Conservation (phyloP, 805 yeast genomes). For the Pichia membranifaciens region DNA sequence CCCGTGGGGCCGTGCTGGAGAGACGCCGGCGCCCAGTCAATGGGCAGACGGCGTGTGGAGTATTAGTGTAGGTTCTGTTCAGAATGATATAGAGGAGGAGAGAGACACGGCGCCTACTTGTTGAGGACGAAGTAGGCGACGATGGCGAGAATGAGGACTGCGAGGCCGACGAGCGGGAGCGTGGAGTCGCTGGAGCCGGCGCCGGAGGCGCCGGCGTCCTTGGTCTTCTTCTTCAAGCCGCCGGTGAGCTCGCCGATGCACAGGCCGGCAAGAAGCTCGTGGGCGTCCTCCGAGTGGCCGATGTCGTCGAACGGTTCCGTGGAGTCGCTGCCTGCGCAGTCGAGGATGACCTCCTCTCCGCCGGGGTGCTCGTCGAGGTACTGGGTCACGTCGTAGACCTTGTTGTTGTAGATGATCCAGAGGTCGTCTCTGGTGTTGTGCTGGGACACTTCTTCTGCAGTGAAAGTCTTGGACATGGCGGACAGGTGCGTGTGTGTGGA, state of each 20-base stretch:
- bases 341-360: slow-evolving; percentile 65
- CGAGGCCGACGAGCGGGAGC: slow-evolving; percentile 32
- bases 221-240: slow-evolving; percentile 35
- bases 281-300: slow-evolving; percentile 97
- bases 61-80: too few species aligned
- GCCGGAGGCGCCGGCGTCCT: slow-evolving; percentile 12
- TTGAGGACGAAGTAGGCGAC: slow-evolving; percentile 34
- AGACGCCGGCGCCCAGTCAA: too few species aligned
- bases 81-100: background rate
- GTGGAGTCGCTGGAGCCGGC: slow-evolving; percentile 21
- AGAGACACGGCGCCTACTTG: background rate
- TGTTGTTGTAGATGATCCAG: slow-evolving; percentile 80
- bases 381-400: slow-evolving; percentile 68
- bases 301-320: slow-evolving; percentile 75
- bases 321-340: slow-evolving; percentile 76
- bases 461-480: slow-evolving; percentile 46
- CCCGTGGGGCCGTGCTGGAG: too few species aligned
- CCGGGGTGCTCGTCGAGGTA: slow-evolving; percentile 76
- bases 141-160: slow-evolving; percentile 35
- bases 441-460: slow-evolving; percentile 60
- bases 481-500: background rate
- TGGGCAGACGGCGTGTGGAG: too few species aligned
- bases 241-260: slow-evolving; percentile 73
- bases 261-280: slow-evolving; percentile 61
- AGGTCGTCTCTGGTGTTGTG: slow-evolving; percentile 74